Evolutionary conservation across 1,284 basidiomycete genomes (phyloP), one percentile per base, ranked within the genome.

Genomic region (Boletellus sp.): DNA sequence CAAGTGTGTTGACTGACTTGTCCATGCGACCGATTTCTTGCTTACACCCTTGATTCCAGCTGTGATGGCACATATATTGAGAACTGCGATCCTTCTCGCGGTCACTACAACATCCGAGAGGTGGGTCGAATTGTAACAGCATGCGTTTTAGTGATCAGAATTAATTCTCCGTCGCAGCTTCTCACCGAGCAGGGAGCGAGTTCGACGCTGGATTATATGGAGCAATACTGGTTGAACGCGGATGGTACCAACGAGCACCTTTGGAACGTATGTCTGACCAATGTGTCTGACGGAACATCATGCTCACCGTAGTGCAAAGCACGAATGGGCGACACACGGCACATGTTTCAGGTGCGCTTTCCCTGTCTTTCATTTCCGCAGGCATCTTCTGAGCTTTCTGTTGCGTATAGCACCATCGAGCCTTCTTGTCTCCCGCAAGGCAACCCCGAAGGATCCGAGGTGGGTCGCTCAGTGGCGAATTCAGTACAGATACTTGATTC

Each of bases 291-390:
- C 30, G 18, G 11, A 18, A n/a, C 8, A 40, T 22, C 7, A 15
- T 18, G 22, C 41, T 55, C 65, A 55, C 32, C 16, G 8, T 22
- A 37, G 47, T 40, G 18, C 49, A 19, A 28, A 61, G 82, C 85
- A 87, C 58, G 86, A 87, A 65, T 89, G 85, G 86, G 58, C 71
- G 19, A 81, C 72, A 16, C 88, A 91, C 58, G 88, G 88, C 12
- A 90, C 89, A 16, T 91, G 89, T 66, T 80, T 79, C 69, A 83
- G 81, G 81, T 81, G 58, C 6, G 18, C 48, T 8, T 55, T 12
- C 19, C 13, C 1, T 2, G 16, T 30, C 10, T 26, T 33, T 16
- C n/a, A 30, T 52, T 12, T 18, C 12, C 15, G 22, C n/a, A 10
- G 32, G 32, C 30, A 8, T 19, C 18, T 46, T 28, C 38, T 19